Percentiles rank a stretch among this genome's conserved stretches.
These are phyloP conservation scores for Metarhizium anisopliae DNA, from an alignment of 2,329 filamentous ascomycete species.

Conservation along the genomic window DNA sequence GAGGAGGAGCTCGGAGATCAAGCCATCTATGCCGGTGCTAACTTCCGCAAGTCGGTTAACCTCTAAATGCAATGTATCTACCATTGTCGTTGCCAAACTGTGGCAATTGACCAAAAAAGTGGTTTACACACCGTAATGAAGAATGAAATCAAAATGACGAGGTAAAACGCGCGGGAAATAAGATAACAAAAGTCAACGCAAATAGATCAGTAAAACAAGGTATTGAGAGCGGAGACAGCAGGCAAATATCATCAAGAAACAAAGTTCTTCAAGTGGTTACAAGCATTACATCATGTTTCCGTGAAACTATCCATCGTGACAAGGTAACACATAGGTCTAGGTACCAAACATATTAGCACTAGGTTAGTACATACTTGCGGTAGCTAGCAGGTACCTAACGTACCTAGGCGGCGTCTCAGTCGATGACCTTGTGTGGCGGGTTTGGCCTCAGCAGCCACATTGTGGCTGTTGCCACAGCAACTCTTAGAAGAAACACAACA, in stretches of 20 bases:
- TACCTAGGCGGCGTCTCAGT: no score
- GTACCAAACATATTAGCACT: no score
- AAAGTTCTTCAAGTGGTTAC: not conserved
- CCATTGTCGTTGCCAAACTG: not conserved
- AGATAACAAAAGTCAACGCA: not conserved
- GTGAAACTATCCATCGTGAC: no score
- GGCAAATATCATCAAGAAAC: not conserved
- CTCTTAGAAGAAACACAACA: constrained; percentile 1
- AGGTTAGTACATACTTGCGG: no score
- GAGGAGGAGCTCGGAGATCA: constrained; percentile 96
- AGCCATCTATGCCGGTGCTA: constrained; percentile 82
- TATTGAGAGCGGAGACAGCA: not conserved
- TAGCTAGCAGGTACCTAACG: no score
- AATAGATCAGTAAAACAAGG: not conserved
- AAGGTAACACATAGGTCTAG: no score
- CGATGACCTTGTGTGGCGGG: not conserved
- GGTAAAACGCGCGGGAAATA: not conserved
- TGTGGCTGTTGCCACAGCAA: constrained; percentile 11
- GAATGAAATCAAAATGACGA: not conserved
- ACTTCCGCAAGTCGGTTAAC: constrained; percentile 87
- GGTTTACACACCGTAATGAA: not conserved
- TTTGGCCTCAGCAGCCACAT: not conserved
- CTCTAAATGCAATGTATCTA: constrained; percentile 49
- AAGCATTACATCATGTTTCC: no score
- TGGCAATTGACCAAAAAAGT: not conserved